Evolutionary conservation across 257 asterid species (phyloP).

Genomic region (Gentiana macrophylla): DNA sequence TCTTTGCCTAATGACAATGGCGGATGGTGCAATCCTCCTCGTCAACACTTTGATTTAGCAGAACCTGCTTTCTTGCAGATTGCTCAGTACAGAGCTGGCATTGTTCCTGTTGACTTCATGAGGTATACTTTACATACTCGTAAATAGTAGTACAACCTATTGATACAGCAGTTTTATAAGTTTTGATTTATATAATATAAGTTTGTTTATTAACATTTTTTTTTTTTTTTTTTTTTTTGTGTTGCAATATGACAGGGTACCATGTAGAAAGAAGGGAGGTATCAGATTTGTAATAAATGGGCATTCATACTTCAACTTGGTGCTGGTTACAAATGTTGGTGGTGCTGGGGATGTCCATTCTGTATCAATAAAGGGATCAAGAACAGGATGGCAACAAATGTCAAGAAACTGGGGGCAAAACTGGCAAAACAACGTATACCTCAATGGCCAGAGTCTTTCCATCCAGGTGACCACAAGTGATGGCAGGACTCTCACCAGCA

Average conservation of each 20-base stretch:
- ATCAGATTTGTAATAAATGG: slow-evolving; percentile 81
- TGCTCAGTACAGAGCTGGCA: slow-evolving; percentile 73
- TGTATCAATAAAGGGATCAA: slow-evolving; percentile 66
- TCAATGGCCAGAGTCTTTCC: slow-evolving; percentile 66
- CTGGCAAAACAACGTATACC: slow-evolving; percentile 79
- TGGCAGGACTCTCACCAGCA: slow-evolving; percentile 51
- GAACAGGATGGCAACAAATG: slow-evolving; percentile 79
- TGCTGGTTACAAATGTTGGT: slow-evolving; percentile 71
- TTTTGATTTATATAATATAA: too few species aligned
- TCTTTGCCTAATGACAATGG: slow-evolving; percentile 42
- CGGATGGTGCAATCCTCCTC: slow-evolving; percentile 98
- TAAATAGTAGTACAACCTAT: too few species aligned
- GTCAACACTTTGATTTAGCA: slow-evolving; percentile 80
- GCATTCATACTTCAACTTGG: slow-evolving; percentile 82
- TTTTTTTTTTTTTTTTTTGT: neutral
- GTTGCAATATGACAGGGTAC: slow-evolving; percentile 36
- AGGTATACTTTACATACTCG: slow-evolving; percentile 26
- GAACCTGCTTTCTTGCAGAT: slow-evolving; percentile 80
- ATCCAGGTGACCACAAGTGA: slow-evolving; percentile 80
- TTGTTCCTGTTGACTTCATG: slow-evolving; percentile 65
- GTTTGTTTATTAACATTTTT: neutral
- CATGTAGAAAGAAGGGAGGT: slow-evolving; percentile 76
- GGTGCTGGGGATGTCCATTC: slow-evolving; percentile 88
- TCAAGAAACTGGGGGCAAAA: slow-evolving; percentile 96
- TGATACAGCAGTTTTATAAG: too few species aligned